Base-by-base conservation (phyloP, 139 green algal species). In the Haematococcus sp. region DNA sequence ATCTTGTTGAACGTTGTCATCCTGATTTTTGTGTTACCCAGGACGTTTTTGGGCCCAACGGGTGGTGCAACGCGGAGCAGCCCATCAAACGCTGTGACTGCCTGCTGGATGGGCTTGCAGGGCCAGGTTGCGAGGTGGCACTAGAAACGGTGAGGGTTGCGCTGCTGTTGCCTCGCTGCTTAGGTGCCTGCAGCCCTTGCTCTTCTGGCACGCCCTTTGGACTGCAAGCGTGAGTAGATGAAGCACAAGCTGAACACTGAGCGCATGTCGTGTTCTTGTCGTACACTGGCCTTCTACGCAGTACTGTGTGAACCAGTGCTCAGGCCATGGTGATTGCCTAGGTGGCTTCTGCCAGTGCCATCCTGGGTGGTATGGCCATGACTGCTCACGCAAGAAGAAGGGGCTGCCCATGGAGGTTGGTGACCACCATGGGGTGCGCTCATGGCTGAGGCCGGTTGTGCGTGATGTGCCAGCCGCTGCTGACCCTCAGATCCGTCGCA, bases 321-420 rank as follows among this genome's bases (percentile, higher is more conserved):
- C 40, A 19, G 84, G 81, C 1, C 63, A 80, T 23, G 85, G 85
- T 13, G 75, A 87, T n/a, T 90, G 85, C 72, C 16, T 66, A n/a
- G 63, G 64, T 33, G 85, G 85, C 51, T 91, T 86, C 73, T 91
- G 86, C 83, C 80, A 77, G 40, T 91, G 86, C 83, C 31, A 88
- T 43, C 33, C 31, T 20, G 83, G 83, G 0, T 91, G 61, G 60
- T 91, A 83, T 51, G 86, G 86, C 59, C 71, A 83, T 59, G 76
- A 86, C 66, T 83, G 76, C 67, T 76, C 75, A 19, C 52, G 76
- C 52, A 60, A 27, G 52, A 60, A 60, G 23, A 27, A 25, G 23
- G 52, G 52, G 52, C 52, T 60, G 52, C 52, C 52, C 20, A 60
- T 60, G 52, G 52, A 60, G 23, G 4, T 17, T 13, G 61, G 30